A percentile compares a stretch with the other conserved stretches of the same genome.
These are phyloP conservation scores for Rhodotorula babjevae DNA, from an alignment of 768 basidiomycete genomes.

Conservation along the genomic window DNA sequence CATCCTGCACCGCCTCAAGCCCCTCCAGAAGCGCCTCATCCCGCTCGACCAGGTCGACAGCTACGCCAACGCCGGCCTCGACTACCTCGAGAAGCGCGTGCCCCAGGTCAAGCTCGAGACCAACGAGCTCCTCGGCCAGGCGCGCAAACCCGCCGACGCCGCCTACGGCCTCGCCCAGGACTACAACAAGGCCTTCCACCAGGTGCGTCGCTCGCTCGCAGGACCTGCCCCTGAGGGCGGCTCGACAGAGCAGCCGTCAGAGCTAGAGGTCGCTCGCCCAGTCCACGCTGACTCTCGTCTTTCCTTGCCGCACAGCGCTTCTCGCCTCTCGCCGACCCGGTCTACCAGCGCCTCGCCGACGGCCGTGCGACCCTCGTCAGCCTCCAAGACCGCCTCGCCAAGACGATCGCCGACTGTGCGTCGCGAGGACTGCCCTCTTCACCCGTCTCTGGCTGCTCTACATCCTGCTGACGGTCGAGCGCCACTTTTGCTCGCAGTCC, in stretches of 20 bases:
- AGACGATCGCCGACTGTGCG: conserved; percentile 16
- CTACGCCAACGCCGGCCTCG: conserved; percentile 28
- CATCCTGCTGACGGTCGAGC: neutral
- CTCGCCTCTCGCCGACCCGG: conserved; percentile 6
- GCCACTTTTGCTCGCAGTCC: conserved; percentile 4
- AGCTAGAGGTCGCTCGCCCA: no score
- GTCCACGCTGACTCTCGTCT: neutral
- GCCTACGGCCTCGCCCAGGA: conserved; percentile 11
- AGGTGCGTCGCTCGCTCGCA: conserved; percentile 2
- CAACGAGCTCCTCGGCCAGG: conserved; percentile 7
- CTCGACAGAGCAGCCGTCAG: no score
- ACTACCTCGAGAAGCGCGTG: conserved; percentile 34
- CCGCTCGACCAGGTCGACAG: conserved; percentile 30
- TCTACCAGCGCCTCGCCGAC: conserved; percentile 13
- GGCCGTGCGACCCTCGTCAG: conserved; percentile 13
- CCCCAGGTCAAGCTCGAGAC: conserved; percentile 37
- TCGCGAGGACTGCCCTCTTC: neutral
- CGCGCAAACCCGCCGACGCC: conserved; percentile 24
- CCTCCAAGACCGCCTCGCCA: conserved; percentile 27
- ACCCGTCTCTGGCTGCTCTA: no score
- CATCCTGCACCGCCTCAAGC: conserved; percentile 25
- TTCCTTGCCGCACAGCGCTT: neutral
- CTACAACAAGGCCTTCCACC: conserved; percentile 9
- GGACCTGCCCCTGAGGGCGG: no score
- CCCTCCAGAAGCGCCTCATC: conserved; percentile 32